These are phyloP conservation scores for Cystobasidium onofrii DNA, from an alignment of 768 basidiomycete genomes.

Conservation along the genomic window DNA sequence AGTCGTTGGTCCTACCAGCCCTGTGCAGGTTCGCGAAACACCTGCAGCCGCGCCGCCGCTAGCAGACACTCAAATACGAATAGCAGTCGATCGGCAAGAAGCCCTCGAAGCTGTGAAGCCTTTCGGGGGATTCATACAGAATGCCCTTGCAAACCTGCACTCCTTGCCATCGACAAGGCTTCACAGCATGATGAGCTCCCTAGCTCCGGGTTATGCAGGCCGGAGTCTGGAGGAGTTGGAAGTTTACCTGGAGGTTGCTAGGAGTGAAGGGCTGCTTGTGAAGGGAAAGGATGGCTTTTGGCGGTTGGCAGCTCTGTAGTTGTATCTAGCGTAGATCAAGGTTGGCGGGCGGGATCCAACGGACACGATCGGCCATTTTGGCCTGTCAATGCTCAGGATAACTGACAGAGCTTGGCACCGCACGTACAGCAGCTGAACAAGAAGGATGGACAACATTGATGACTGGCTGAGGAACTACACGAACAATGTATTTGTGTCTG, in stretches of 20 bases:
- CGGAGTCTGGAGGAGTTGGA: slow-evolving; percentile 61
- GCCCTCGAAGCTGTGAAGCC: slow-evolving; percentile 77
- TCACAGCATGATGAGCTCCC: slow-evolving; percentile 68
- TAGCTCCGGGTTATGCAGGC: slow-evolving; percentile 68
- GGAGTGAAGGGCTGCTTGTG: slow-evolving; percentile 64
- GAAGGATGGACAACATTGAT: not conserved
- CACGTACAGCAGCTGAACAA: not conserved
- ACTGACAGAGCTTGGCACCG: not conserved
- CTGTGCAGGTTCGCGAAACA: not conserved
- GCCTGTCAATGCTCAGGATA: not conserved
- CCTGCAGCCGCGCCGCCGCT: not conserved
- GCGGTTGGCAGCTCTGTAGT: slow-evolving; percentile 2
- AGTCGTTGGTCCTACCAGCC: slow-evolving; percentile 43
- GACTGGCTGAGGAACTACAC: not conserved
- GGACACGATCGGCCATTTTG: not conserved
- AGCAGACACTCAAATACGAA: not conserved
- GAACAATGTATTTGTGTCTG: not conserved
- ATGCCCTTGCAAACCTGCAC: slow-evolving; percentile 78
- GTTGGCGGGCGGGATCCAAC: no score
- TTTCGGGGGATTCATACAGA: slow-evolving; percentile 84
- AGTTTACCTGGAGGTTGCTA: slow-evolving; percentile 70
- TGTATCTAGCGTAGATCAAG: no score
- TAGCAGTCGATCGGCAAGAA: slow-evolving; percentile 56
- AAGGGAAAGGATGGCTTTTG: slow-evolving; percentile 31
- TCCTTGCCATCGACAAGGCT: slow-evolving; percentile 69